Evolutionary conservation across 169 alveolate species (phyloP).

Genomic region (Blepharisma undulans): DNA sequence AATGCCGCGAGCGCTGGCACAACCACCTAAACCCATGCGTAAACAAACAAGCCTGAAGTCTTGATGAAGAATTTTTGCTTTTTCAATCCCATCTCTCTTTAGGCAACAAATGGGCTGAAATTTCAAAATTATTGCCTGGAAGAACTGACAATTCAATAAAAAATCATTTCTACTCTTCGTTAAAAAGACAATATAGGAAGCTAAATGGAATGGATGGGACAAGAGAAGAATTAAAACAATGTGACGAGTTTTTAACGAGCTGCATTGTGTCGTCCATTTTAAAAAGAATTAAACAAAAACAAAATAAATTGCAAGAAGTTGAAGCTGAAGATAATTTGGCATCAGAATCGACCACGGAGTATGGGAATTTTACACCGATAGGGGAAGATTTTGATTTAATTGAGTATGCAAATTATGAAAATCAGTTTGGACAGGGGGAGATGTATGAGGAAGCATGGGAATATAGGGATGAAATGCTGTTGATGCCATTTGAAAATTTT

Average conservation of each 20-base stretch:
- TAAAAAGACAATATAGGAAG: slow-evolving; percentile 1
- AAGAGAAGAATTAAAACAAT: not conserved
- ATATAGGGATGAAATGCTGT: not conserved
- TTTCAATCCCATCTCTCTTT: not conserved
- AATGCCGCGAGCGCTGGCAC: slow-evolving; percentile 73
- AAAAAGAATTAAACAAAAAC: not conserved
- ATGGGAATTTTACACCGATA: not conserved
- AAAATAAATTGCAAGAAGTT: not conserved
- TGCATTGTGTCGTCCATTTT: not conserved
- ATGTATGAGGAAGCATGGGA: not conserved
- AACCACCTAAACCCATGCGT: slow-evolving; percentile 64
- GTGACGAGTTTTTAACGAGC: not conserved
- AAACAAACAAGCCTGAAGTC: slow-evolving; percentile 62
- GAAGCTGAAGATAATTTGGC: not conserved
- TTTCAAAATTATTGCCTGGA: slow-evolving; percentile 70
- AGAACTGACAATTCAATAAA: slow-evolving; percentile 82
- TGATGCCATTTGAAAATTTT: not conserved
- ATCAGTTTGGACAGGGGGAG: not conserved
- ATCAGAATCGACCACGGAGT: not conserved
- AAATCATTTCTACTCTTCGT: slow-evolving; percentile 65
- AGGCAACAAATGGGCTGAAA: slow-evolving; percentile 81
- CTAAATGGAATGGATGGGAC: not conserved
- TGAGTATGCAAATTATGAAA: not conserved
- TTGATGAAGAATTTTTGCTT: slow-evolving; percentile 61
- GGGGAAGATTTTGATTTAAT: not conserved